phyloP scores from a whole-genome alignment of 306 rosid genomes.

The Quercus ilex region DNA sequence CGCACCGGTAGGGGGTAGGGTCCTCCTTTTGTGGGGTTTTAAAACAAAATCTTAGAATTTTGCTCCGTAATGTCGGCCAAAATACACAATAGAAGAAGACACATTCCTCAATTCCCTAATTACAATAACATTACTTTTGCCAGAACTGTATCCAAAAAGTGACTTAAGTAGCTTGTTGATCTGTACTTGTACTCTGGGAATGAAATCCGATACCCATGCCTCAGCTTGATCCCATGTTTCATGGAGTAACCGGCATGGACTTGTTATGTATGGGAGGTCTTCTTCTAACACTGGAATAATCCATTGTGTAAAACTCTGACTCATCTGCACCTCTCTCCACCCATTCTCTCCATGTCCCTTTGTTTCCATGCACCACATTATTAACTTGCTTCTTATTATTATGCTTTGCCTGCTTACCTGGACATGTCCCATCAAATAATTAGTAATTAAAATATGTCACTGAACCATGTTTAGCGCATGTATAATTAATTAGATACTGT shows the following conservation, averaged over 20 bases:
- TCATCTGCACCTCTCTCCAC: slow-evolving; percentile 32
- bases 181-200: neutral
- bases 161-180: too few relatives aligned
- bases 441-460: too few relatives aligned
- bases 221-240: slow-evolving; percentile 20
- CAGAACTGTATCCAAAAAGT: slow-evolving; percentile 23
- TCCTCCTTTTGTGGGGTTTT: slow-evolving; percentile 14
- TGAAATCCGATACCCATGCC: neutral
- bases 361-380: slow-evolving; percentile 27
- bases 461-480: too few relatives aligned
- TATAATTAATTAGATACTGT: too few relatives aligned
- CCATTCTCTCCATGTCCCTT: slow-evolving; percentile 51
- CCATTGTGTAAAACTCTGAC: slow-evolving; percentile 59
- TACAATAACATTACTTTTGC: slow-evolving; percentile 25
- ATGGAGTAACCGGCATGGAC: slow-evolving; percentile 51
- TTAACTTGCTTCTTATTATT: slow-evolving; percentile 10
- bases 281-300: slow-evolving; percentile 50
- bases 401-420: slow-evolving; percentile 26
- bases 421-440: neutral
- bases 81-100: slow-evolving; percentile 15
- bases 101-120: slow-evolving; percentile 32
- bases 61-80: slow-evolving; percentile 42
- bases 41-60: slow-evolving; percentile 26
- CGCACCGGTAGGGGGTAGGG: neutral
- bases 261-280: slow-evolving; percentile 80